Percentiles rank a stretch among this genome's conserved stretches.
Evolutionary conservation across 108 stramenopile genomes (phyloP).

Genomic region (Mayamaea pseudoterrestris): DNA sequence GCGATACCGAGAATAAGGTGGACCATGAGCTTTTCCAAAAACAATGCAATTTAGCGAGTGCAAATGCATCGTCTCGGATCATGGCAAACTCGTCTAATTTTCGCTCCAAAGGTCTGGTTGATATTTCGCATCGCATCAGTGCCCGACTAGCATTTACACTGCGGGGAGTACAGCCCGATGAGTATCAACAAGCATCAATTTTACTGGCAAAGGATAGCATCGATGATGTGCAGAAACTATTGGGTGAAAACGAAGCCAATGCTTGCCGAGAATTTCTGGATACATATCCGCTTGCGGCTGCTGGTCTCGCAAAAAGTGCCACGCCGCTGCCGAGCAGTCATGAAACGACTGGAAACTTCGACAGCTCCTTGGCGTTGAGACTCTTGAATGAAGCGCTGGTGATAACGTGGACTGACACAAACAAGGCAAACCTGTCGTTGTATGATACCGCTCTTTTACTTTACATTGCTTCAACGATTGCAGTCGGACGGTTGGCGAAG

Average conservation of each 20-base stretch:
- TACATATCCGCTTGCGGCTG: slow-evolving; percentile 57
- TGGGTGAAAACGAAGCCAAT: slow-evolving; percentile 12
- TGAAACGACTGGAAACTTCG: not conserved
- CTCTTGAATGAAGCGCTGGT: slow-evolving; percentile 11
- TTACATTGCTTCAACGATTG: slow-evolving; percentile 44
- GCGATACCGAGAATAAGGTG: too few species aligned
- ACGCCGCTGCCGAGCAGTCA: slow-evolving; percentile 11
- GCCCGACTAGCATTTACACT: slow-evolving; percentile 71
- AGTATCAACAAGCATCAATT: slow-evolving; percentile 24
- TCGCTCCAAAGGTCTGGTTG: slow-evolving; percentile 28
- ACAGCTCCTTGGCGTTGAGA: not conserved
- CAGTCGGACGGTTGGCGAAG: slow-evolving; percentile 46
- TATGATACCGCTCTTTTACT: slow-evolving; percentile 54
- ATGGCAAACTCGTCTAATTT: slow-evolving; percentile 26
- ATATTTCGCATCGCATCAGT: slow-evolving; percentile 50
- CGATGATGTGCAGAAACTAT: slow-evolving; percentile 15
- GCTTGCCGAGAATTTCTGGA: slow-evolving; percentile 8
- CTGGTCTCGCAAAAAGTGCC: slow-evolving; percentile 44
- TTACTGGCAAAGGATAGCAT: slow-evolving; percentile 39
- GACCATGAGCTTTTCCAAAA: slow-evolving; percentile 35
- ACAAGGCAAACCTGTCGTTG: slow-evolving; percentile 5
- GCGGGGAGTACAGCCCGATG: slow-evolving; percentile 22
- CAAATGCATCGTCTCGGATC: slow-evolving; percentile 64
- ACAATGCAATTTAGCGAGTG: slow-evolving; percentile 58
- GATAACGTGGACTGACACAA: slow-evolving; percentile 27